Evolutionary conservation across 805 yeast genomes (phyloP), one percentile per base, ranked within the genome.

Genomic region (Kluyveromyces nonfermentans): DNA sequence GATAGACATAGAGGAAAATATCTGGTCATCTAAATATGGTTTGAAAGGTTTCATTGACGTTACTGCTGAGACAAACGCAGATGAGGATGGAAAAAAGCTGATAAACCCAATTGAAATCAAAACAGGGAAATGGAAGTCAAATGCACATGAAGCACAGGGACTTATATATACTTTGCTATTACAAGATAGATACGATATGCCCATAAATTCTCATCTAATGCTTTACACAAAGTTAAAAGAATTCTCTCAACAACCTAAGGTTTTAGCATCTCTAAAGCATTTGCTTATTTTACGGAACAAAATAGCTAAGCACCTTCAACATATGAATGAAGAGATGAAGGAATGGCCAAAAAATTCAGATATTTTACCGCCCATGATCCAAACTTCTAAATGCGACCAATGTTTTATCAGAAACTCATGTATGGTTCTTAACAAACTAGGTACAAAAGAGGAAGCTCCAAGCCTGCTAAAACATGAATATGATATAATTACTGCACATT

Each of bases 21-120:
- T 93, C 12, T 80, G 95, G 87, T 86, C 97, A 0, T 95, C 97
- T 0, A 73, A 77, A 57, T 88, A 75, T 65, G 99, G 99, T 0
- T 63, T 93, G 7, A 77, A 86, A 51, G 99, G 99, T 0, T 77
- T 82, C 52, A 78, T 89, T 15, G 99, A 93, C 65, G 96, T 82
- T 2, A 87, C 96, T 0, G 72, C 87, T 1, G 83, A 82, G 51
- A 82, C 84, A 0, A 60, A 66, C 20, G 57, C 73, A 7, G 65
- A 66, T 36, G 69, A 68, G 5, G 55, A 59, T 12, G 50, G 52
- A 1, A 74, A 74, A n/a, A 74, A 68, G 30, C 71, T 57, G 43
- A 71, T 87, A 10, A 73, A 79, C 1, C 97, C 97, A 0, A 68
- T 93, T 65, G 99, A 93, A 59, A 78, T 93, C 46, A 93, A 93